phyloP scores from a whole-genome alignment of 1,284 basidiomycete genomes.

The Boletus nobilissimus region DNA sequence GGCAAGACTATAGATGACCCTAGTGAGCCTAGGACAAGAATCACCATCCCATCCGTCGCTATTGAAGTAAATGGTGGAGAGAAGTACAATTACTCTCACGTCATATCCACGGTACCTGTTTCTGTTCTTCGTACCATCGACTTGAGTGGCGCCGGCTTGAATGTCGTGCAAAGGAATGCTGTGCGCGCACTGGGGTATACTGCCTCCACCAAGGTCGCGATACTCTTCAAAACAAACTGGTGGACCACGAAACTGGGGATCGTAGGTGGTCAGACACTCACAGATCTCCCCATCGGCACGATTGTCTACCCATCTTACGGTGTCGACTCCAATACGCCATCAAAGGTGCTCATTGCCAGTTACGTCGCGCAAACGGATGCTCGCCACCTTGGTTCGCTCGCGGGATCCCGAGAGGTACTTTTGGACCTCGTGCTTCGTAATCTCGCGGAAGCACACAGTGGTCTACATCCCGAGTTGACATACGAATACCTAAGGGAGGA shows the following conservation, averaged over 20 bases:
- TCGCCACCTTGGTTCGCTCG: slow-evolving; percentile 16
- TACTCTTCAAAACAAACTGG: too few relatives aligned
- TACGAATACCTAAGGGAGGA: too few relatives aligned
- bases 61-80: slow-evolving; percentile 12
- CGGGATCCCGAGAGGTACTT: not conserved
- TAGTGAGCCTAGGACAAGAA: not conserved
- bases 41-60: not conserved
- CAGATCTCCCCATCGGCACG: slow-evolving; percentile 47
- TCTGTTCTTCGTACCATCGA: slow-evolving; percentile 26
- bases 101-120: too few relatives aligned
- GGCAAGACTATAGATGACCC: not conserved
- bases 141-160: slow-evolving; percentile 20
- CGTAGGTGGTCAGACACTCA: too few relatives aligned
- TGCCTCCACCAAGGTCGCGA: too few relatives aligned
- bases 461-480: too few relatives aligned
- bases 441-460: slow-evolving; percentile 27
- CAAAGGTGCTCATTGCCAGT: slow-evolving; percentile 28
- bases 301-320: slow-evolving; percentile 52
- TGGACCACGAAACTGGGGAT: too few relatives aligned
- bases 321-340: slow-evolving; percentile 37
- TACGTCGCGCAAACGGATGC: slow-evolving; percentile 16
- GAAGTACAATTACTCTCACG: slow-evolving; percentile 16
- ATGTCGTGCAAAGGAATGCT: slow-evolving; percentile 29
- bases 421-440: too few relatives aligned
- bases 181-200: slow-evolving; percentile 16